These are phyloP conservation scores for Candida ponderosae DNA, from an alignment of 805 yeast species.

Conservation along the genomic window DNA sequence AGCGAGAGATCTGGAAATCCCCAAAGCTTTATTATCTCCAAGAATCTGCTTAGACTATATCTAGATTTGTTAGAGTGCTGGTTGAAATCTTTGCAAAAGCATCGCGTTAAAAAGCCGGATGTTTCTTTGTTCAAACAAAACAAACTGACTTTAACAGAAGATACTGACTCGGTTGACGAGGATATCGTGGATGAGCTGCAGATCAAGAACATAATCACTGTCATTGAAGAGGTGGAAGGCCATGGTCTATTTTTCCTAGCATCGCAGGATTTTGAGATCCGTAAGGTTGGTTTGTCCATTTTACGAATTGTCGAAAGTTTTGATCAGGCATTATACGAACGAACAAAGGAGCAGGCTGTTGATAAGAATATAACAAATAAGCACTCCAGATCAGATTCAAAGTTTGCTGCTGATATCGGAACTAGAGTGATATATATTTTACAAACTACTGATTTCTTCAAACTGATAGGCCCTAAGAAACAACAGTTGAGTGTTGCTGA, in stretches of 20 bases:
- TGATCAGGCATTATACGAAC: conserved; percentile 71
- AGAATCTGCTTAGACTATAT: conserved; percentile 59
- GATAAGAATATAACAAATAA: conserved; percentile 4
- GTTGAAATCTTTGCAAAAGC: conserved; percentile 54
- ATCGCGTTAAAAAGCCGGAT: conserved; percentile 6
- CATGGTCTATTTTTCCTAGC: conserved; percentile 88
- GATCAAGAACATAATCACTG: conserved; percentile 71
- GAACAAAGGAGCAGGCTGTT: conserved; percentile 18
- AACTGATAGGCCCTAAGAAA: conserved; percentile 45
- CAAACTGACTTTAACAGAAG: conserved; percentile 10
- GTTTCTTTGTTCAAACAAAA: conserved; percentile 10
- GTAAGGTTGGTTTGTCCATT: conserved; percentile 71
- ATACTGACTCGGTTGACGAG: conserved; percentile 13
- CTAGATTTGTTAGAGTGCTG: conserved; percentile 77
- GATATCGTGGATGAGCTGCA: conserved; percentile 56
- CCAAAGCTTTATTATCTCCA: conserved; percentile 50
- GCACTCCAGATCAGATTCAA: conserved; percentile 50
- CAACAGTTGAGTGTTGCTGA: conserved; percentile 64
- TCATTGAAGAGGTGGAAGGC: conserved; percentile 93
- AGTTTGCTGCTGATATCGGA: conserved; percentile 74
- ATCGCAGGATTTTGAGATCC: conserved; percentile 70
- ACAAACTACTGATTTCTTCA: conserved; percentile 61
- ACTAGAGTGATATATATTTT: conserved; percentile 70
- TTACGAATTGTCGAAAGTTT: conserved; percentile 75
- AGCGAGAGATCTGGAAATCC: conserved; percentile 64